Base-by-base conservation (phyloP, 2,329 filamentous ascomycete genomes). In the Apiospora marii region DNA sequence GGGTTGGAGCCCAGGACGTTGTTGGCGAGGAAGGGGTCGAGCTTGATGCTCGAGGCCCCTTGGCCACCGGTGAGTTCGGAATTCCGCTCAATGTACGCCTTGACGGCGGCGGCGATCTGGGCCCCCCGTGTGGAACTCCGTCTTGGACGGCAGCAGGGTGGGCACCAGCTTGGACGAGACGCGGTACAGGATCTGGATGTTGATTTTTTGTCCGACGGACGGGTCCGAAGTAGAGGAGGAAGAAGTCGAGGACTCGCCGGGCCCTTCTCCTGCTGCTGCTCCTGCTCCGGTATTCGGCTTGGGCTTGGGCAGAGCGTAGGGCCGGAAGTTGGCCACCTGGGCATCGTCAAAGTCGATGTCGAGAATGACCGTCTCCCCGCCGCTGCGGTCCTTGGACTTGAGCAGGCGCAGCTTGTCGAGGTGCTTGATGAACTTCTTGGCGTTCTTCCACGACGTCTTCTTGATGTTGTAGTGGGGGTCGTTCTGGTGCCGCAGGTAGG, bases 371-470 rank as follows among this genome's bases (percentile, higher is more conserved):
- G 89, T 90, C 78, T 93, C 91, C 48, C 90, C 88, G 5, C 90
- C 89, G 74, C 87, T 89, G 48, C 89, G 86, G 69, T 92, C 91
- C 78, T 93, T 93, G 67, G 86, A 87, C 77, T 91, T 92, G 75
- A 92, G 80, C n/a, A 92, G 82, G 24, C 85, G 80, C 68, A 89
- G 83, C 80, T 92, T 93, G 79, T 92, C 91, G 13, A 93, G 83
- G 70, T 88, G 84, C 76, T 92, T 93, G 81, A 93, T 88, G 79
- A 93, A 92, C 75, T 92, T 93, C 78, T 90, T 91, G 73, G 91
- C 87, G 74, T 89, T 92, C 82, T 93, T 93, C 89, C 89, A 92
- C 74, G 88, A 91, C 3, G 90, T 91, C 81, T 92, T 93, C 78
- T 92, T 93, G 80, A 93, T 91, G 75, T 91, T 89, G 70, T 91